Evolutionary conservation across 2,329 filamentous ascomycete species (phyloP).

Genomic region (Ceratocystis cubensis): DNA sequence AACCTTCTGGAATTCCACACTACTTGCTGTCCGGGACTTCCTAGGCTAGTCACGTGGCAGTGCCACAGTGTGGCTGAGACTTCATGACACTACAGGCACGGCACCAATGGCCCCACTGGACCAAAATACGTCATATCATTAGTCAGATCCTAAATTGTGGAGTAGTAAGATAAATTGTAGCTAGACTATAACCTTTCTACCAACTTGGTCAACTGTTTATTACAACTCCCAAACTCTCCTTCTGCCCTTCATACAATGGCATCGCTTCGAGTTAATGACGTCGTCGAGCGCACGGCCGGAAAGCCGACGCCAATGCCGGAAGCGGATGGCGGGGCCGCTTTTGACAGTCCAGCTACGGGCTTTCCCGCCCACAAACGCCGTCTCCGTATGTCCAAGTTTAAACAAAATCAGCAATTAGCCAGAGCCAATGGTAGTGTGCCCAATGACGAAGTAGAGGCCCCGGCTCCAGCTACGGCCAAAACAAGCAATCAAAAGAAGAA

Average conservation of each 20-base stretch:
- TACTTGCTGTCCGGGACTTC: too few relatives aligned
- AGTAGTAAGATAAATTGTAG: background rate
- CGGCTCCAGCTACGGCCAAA: background rate
- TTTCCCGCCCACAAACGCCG: conserved; percentile 86
- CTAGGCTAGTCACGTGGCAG: too few relatives aligned
- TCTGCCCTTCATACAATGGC: background rate
- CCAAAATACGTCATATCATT: background rate
- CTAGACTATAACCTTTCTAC: background rate
- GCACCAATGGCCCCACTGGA: too few relatives aligned
- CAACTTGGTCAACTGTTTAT: background rate
- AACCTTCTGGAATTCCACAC: too few relatives aligned
- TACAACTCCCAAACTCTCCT: background rate
- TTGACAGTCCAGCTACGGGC: conserved; percentile 44
- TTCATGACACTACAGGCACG: too few relatives aligned
- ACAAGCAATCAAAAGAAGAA: conserved; percentile 17
- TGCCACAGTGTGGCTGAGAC: too few relatives aligned
- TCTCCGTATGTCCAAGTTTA: conserved; percentile 62
- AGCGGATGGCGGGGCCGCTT: conserved; percentile 41
- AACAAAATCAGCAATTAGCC: conserved; percentile 44
- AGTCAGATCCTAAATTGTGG: background rate
- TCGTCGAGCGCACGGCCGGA: conserved; percentile 55
- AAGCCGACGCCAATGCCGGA: conserved; percentile 43
- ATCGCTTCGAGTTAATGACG: conserved; percentile 54
- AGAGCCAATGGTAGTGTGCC: conserved; percentile 12
- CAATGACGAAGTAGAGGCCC: conserved; percentile 6